Evolutionary conservation across 345 rosid genomes (phyloP), one percentile per base, ranked within the genome.

Genomic region (Erysimum cheiranthoides): DNA sequence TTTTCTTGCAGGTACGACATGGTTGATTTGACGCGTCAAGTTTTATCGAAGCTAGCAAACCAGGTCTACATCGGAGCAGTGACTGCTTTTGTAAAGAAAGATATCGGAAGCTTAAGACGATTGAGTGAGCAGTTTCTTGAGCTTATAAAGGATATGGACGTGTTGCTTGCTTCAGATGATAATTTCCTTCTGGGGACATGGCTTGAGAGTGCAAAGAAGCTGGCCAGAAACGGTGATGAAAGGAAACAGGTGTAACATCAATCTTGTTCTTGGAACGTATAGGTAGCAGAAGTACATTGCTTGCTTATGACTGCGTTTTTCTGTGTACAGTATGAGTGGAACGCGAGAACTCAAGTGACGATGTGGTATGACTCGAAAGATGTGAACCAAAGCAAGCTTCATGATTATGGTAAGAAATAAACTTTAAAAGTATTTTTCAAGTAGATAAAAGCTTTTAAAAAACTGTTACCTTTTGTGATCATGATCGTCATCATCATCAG

Each of bases 1-100:
- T 61, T 70, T 75, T 70, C 87, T 67, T 70, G 75, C 88, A 91
- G 98, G 83, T 94, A 94, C 39, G 97, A 94, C 82, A 78, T 92
- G 90, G 93, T 92, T 53, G 98, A 94, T 85, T 70, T 92, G 74
- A 92, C 91, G 13, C 84, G 98, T 49, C 98, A 94, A 87, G 98
- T 85, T 30, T 71, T 94, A 72, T 92, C 98, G 16, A 94, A 94
- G 87, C 82, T 90, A 34, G 93, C 98, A 74, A 94, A 90, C 73
- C 76, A 86, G 76, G 96, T 86, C 13, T 92, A 89, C 40, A n/a
- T 77, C 10, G 92, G 90, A 73, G 93, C 97, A 9, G 73, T 87
- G 49, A 79, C 40, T 3, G 90, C 97, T 77, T 94, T 84, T 58
- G 79, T 14, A 25, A 70, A 52, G 77, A 77, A 90, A 78, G 87